phyloP scores from a whole-genome alignment of 2,329 filamentous ascomycete genomes.

The Phialocephala sp. region DNA sequence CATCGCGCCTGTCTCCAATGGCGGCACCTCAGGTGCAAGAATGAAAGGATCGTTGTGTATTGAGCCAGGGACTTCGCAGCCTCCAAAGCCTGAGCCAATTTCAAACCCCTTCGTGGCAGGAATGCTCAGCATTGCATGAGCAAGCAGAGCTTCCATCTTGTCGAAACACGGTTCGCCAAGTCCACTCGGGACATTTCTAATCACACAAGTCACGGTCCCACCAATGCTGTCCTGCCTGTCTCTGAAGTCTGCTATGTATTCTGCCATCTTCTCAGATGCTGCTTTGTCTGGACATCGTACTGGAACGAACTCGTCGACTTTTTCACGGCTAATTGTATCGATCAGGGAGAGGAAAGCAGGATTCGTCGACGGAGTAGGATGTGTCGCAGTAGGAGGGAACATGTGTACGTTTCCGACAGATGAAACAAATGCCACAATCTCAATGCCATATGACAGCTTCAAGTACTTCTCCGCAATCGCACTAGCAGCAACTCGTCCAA shows the following conservation, averaged over 20 bases:
- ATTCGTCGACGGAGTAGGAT: constrained; percentile 74
- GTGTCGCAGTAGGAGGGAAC: constrained; percentile 71
- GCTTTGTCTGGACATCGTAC: constrained; percentile 81
- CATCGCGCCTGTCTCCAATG: constrained; percentile 52
- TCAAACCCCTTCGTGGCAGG: constrained; percentile 96
- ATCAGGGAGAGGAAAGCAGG: constrained; percentile 80
- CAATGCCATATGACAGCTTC: constrained; percentile 76
- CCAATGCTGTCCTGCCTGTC: constrained; percentile 88
- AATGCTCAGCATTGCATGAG: constrained; percentile 93
- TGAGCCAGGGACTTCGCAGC: constrained; percentile 85
- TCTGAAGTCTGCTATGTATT: constrained; percentile 76
- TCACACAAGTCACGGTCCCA: constrained; percentile 92
- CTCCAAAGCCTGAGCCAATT: constrained; percentile 89
- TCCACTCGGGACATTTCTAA: constrained; percentile 82
- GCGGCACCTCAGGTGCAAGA: constrained; percentile 49
- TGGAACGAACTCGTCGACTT: constrained; percentile 84
- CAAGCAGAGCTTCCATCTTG: constrained; percentile 90
- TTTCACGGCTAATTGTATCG: constrained; percentile 71
- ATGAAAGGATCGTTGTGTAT: constrained; percentile 91
- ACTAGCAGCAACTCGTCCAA: constrained; percentile 88
- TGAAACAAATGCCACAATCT: constrained; percentile 90
- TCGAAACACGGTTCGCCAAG: constrained; percentile 95
- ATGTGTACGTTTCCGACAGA: constrained; percentile 83
- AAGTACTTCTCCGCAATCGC: constrained; percentile 95
- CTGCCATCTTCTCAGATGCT: constrained; percentile 73